Conservation (phyloP, 2,329 filamentous ascomycete species). For the Paraconiothyrium brasiliense region DNA sequence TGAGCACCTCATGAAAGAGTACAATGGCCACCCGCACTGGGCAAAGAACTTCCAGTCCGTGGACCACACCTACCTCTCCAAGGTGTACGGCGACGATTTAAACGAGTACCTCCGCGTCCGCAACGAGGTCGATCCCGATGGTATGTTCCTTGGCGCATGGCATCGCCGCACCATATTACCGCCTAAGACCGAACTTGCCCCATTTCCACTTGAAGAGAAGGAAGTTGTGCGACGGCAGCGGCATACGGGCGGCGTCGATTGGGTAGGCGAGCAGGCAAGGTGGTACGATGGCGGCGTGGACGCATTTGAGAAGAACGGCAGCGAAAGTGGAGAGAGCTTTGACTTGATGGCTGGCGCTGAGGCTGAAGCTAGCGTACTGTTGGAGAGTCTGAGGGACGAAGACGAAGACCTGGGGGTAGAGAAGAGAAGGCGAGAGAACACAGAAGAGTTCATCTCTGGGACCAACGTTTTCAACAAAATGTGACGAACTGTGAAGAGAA, state of each 20-base stretch:
- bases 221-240: slow-evolving; percentile 49
- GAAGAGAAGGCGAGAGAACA: slow-evolving; percentile 27
- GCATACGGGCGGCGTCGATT: slow-evolving; percentile 46
- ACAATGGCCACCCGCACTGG: slow-evolving; percentile 87
- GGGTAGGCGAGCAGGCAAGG: slow-evolving; percentile 50
- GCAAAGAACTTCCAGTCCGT: slow-evolving; percentile 84
- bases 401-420: slow-evolving; percentile 21
- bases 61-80: slow-evolving; percentile 67
- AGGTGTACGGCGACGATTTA: slow-evolving; percentile 75
- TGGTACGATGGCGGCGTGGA: slow-evolving; percentile 48
- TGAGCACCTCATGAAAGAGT: slow-evolving; percentile 87
- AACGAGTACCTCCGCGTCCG: slow-evolving; percentile 73
- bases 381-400: slow-evolving; percentile 43
- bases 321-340: slow-evolving; percentile 51
- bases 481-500: slow-evolving; percentile 8
- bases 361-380: slow-evolving; percentile 48
- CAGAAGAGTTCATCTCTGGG: slow-evolving; percentile 29
- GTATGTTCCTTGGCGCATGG: slow-evolving; percentile 92
- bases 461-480: slow-evolving; percentile 43
- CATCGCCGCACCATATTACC: slow-evolving; percentile 68
- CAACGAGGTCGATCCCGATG: slow-evolving; percentile 77
- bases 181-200: slow-evolving; percentile 35
- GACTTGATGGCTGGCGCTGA: slow-evolving; percentile 58
- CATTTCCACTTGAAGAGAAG: slow-evolving; percentile 54
- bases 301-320: slow-evolving; percentile 40